These are phyloP conservation scores for Kazachstania sp. DNA, from an alignment of 1,139 yeast genomes.

Conservation along the genomic window DNA sequence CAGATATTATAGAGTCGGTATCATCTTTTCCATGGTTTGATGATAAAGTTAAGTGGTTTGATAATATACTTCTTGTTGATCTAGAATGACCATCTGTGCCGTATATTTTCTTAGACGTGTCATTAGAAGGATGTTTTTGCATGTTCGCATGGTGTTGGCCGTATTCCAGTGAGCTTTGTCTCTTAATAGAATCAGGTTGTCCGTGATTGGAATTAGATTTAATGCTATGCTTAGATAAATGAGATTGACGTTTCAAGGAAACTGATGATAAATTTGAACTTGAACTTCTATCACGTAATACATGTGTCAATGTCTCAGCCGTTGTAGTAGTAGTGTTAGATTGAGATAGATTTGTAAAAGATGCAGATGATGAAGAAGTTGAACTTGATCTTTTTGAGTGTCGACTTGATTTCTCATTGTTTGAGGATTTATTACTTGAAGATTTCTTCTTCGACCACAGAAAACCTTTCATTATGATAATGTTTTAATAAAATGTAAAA, in stretches of 20 bases:
- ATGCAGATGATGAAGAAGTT: slow-evolving; percentile 3
- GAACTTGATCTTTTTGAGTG: neutral
- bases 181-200: neutral
- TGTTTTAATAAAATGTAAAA: neutral
- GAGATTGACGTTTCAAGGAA: neutral
- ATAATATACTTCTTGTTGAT: slow-evolving; percentile 6
- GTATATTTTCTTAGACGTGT: slow-evolving; percentile 1
- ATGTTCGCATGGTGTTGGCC: neutral
- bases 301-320: neutral
- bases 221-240: neutral
- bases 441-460: slow-evolving; percentile 11
- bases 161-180: neutral
- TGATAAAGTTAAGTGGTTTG: neutral
- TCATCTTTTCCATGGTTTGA: slow-evolving; percentile 4
- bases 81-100: slow-evolving; percentile 5
- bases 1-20: slow-evolving; percentile 8
- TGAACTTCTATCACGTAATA: neutral
- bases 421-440: slow-evolving; percentile 1
- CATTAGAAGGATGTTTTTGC: neutral
- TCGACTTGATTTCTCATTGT: neutral
- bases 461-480: slow-evolving; percentile 9
- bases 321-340: neutral
- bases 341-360: neutral
- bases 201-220: slow-evolving; percentile 1
- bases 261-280: neutral